Base-by-base conservation (phyloP, 352 stramenopile genomes). In the Thalassiosira gravida region DNA sequence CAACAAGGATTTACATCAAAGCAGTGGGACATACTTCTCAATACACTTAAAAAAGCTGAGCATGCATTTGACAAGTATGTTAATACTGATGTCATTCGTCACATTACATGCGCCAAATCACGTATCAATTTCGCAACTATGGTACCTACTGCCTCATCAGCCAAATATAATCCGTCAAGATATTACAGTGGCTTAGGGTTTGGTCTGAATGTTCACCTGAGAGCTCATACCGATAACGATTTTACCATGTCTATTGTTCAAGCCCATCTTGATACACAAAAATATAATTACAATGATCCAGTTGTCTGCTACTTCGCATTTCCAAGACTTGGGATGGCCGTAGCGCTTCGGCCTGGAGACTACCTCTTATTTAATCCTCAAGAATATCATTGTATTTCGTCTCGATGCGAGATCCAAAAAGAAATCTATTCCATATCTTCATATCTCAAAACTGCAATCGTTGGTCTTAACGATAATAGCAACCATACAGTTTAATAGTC, bases 391-490 rank as follows among this genome's bases (percentile, higher is more conserved):
- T 20, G 14, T 9, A 57, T 57, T 32, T 57, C 49, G 20, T 42
- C 32, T 11, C 5, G 32, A 11, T 42, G 32, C 32, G 5, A 11
- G 5, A 11, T 11, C 11, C 5, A 57, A 27, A 20, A 57, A 16
- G 14, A 57, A 29, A 8, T 57, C 13, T 57, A 29, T 20, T 57
- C 14, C 20, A 9, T 29, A 29, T 57, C 49, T 29, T 29, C 20
- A 11, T 42, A 42, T 11, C 32, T 42, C 5, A 42, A 42, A 11
- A 42, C 32, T 42, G 32, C 32, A 42, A 27, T 57, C 27, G 49
- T 57, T 57, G 49, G 49, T 57, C 27, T 57, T 13, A 57, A 57
- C 27, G 49, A 57, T 57, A 57, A 57, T 27, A 57, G 49, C 27
- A 57, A n/a, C n/a, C n/a, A n/a, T n/a, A n/a, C n/a, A n/a, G n/a